phyloP scores from a whole-genome alignment of 1,284 basidiomycete genomes.

The Singerocomus inundabilis region DNA sequence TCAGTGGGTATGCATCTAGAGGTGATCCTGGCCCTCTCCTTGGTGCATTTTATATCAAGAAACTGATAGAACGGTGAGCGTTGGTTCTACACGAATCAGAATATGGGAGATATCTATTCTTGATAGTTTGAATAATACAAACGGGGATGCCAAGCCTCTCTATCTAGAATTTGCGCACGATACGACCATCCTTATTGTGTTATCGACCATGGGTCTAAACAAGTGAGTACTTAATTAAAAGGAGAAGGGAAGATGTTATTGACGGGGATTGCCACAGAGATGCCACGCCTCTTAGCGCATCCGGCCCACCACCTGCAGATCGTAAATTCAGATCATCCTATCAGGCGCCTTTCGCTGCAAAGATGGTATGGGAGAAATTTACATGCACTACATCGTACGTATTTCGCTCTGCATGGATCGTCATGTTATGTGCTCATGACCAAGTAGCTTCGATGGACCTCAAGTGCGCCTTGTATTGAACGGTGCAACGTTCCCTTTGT shows the following conservation, averaged over 20 bases:
- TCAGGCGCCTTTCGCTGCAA: constrained; percentile 45
- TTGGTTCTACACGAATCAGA: neutral
- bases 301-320: constrained; percentile 26
- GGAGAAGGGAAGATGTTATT: neutral
- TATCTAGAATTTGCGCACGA: constrained; percentile 53
- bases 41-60: constrained; percentile 43
- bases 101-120: neutral
- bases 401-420: neutral
- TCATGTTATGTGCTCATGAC: neutral
- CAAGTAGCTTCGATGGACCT: constrained; percentile 24
- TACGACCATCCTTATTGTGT: constrained; percentile 42
- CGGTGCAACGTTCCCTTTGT: constrained; percentile 40
- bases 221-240: constrained; percentile 26
- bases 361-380: too few relatives aligned
- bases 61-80: constrained; percentile 42
- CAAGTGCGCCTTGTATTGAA: constrained; percentile 49
- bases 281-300: constrained; percentile 31
- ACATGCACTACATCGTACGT: constrained; percentile 39
- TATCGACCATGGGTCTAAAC: constrained; percentile 44
- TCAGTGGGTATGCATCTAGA: constrained; percentile 41
- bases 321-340: constrained; percentile 42
- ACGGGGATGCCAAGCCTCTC: constrained; percentile 32
- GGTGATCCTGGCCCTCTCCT: too few relatives aligned
- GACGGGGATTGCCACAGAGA: constrained; percentile 28
- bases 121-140: constrained; percentile 36